phyloP scores from a whole-genome alignment of 345 rosid species.

The Bretschneidera sinensis region DNA sequence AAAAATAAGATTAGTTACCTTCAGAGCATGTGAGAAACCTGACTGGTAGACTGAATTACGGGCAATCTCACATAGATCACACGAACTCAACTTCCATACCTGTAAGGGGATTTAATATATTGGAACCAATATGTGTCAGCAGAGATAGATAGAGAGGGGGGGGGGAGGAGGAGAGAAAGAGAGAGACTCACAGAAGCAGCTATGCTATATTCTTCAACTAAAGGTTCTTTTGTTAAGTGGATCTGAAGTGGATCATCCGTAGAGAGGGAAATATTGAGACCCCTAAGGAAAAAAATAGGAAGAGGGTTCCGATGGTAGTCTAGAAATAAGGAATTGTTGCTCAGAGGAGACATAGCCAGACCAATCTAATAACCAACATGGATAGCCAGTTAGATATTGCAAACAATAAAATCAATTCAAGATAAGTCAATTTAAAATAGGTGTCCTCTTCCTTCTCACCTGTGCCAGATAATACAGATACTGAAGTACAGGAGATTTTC shows the following conservation, averaged over 20 bases:
- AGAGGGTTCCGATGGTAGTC: constrained; percentile 96
- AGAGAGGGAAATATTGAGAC: constrained; percentile 95
- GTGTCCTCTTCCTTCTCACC: constrained; percentile 31
- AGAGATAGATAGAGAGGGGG: neutral
- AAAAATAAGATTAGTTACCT: constrained; percentile 40
- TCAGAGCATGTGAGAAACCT: constrained; percentile 96
- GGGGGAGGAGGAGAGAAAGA: constrained; percentile 1
- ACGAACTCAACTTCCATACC: constrained; percentile 98
- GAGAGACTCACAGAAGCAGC: constrained; percentile 86
- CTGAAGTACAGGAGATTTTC: constrained; percentile 99
- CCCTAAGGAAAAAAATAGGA: constrained; percentile 86
- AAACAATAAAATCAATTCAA: constrained; percentile 3
- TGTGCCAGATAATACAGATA: constrained; percentile 95
- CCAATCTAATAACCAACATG: constrained; percentile 63
- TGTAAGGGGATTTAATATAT: constrained; percentile 20
- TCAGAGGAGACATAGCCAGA: constrained; percentile 97
- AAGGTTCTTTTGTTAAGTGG: constrained; percentile 93
- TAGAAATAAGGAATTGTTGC: constrained; percentile 95
- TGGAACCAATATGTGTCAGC: neutral
- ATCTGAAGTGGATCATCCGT: constrained; percentile 99
- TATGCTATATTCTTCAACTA: constrained; percentile 97
- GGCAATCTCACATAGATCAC: constrained; percentile 97
- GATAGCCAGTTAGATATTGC: constrained; percentile 19
- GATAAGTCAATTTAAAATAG: neutral
- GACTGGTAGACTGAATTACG: constrained; percentile 98